Conservation (phyloP, 139 green algal genomes). For the Desmodesmus armatus region DNA sequence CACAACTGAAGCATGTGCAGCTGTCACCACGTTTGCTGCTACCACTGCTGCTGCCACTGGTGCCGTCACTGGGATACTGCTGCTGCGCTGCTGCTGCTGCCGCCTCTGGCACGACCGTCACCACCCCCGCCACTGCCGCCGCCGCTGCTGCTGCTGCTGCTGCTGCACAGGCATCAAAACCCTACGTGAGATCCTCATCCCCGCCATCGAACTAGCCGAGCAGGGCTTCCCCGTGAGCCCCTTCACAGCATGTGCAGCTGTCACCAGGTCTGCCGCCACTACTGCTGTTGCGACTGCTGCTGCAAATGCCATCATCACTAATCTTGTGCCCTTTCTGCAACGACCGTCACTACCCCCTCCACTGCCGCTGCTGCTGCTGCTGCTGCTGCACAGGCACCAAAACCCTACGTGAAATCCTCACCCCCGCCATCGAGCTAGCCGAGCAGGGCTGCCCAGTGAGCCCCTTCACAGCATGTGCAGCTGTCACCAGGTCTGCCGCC, state of each 20-base stretch:
- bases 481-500: too few relatives aligned
- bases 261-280: too few relatives aligned
- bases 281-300: too few relatives aligned
- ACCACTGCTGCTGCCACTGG: too few relatives aligned
- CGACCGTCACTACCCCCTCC: conserved; percentile 63
- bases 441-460: conserved; percentile 72
- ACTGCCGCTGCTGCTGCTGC: neutral
- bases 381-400: conserved; percentile 54
- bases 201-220: conserved; percentile 79
- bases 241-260: too few relatives aligned
- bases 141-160: neutral
- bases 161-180: conserved; percentile 52
- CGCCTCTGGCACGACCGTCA: conserved; percentile 69
- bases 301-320: too few relatives aligned
- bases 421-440: conserved; percentile 77
- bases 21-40: too few relatives aligned
- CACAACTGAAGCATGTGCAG: too few relatives aligned
- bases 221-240: conserved; percentile 71
- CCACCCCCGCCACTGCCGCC: too few relatives aligned
- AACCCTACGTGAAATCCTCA: conserved; percentile 59
- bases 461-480: conserved; percentile 74
- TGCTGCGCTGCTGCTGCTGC: too few relatives aligned
- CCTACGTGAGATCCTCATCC: conserved; percentile 64
- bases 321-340: conserved; percentile 64
- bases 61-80: too few relatives aligned